Evolutionary conservation across 768 basidiomycete species (phyloP), one percentile per base, ranked within the genome.

Genomic region (Antrodiella citrinella): DNA sequence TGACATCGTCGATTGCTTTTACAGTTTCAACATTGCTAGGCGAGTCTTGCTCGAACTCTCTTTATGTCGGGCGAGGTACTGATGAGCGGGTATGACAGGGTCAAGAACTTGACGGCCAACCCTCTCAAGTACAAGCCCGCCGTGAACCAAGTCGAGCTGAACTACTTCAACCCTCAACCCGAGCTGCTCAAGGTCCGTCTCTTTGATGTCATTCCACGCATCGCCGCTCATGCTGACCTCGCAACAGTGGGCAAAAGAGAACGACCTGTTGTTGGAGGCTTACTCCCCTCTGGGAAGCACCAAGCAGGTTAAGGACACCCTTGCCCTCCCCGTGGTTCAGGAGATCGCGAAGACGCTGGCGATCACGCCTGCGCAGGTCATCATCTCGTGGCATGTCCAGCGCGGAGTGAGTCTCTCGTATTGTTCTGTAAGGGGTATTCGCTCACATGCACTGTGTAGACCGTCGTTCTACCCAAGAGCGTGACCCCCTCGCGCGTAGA

Each of bases 121-220:
- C 69, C 76, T 9, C 69, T 78, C 58, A 84, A 77, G 61, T 71
- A 80, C 55, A 68, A 69, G 51, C 81, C 84, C 0, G 82, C 76
- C n/a, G 72, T 86, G 51, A 87, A 91, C 62, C 88, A 90, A 62
- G 80, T 90, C 25, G 88, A 90, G 59, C 73, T 91, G 43, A 89
- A 70, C 64, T 87, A 78, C 66, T 86, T 79, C 75, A 76, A 81
- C 60, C 85, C 87, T 19, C 87, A 91, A 59, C 80, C 81, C 0
- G 85, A 87, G 51, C 69, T 91, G n/a, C 59, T 91, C 41, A 65
- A 82, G 68, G 82, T 80, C 19, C 4, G 63, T 53, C n/a, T 46
- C 15, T 23, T 18, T 2, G 24, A 24, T n/a, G 25, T n/a, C 23
- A 41, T 26, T 39, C n/a, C 30, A 4, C 22, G n/a, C n/a, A n/a